A percentile compares a stretch with the other conserved stretches of the same genome.
Evolutionary conservation across 2,329 filamentous ascomycete genomes (phyloP).

Genomic region (Penicillium sp.): DNA sequence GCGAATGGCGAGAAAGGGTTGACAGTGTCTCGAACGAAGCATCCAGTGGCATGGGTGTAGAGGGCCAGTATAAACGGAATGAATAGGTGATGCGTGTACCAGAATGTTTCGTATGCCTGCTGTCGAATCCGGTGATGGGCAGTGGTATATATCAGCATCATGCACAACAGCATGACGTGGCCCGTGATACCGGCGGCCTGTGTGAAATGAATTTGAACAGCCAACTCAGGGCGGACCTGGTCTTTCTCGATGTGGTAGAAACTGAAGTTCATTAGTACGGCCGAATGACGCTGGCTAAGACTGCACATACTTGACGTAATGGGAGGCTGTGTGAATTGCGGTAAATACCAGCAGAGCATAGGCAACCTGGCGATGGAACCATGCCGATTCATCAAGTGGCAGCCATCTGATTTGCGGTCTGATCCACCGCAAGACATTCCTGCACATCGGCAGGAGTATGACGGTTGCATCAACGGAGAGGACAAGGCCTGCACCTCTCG

Average conservation of each 20-base stretch:
- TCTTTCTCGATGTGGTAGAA: constrained; percentile 91
- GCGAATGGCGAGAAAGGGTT: constrained; percentile 77
- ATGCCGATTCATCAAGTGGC: constrained; percentile 92
- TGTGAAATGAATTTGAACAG: constrained; percentile 85
- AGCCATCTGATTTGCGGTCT: constrained; percentile 83
- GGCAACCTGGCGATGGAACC: constrained; percentile 93
- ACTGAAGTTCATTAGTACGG: constrained; percentile 45
- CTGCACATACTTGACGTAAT: constrained; percentile 82
- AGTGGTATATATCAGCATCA: constrained; percentile 97
- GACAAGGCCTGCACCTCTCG: constrained; percentile 83
- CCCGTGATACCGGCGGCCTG: constrained; percentile 89
- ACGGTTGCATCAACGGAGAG: constrained; percentile 79
- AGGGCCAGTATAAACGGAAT: constrained; percentile 89
- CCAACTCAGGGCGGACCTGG: constrained; percentile 74
- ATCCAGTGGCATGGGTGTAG: constrained; percentile 93
- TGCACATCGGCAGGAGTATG: constrained; percentile 90
- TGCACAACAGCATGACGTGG: constrained; percentile 97
- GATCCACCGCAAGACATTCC: constrained; percentile 77
- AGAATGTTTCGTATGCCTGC: constrained; percentile 97
- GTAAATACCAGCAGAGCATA: constrained; percentile 84
- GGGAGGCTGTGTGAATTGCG: constrained; percentile 67
- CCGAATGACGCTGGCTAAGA: neutral
- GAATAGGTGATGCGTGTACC: constrained; percentile 99
- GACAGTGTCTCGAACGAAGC: constrained; percentile 83
- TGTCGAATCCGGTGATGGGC: constrained; percentile 90